Evolutionary conservation across 306 rosid species (phyloP), one percentile per base, ranked within the genome.

Genomic region (Arachis stenosperma): DNA sequence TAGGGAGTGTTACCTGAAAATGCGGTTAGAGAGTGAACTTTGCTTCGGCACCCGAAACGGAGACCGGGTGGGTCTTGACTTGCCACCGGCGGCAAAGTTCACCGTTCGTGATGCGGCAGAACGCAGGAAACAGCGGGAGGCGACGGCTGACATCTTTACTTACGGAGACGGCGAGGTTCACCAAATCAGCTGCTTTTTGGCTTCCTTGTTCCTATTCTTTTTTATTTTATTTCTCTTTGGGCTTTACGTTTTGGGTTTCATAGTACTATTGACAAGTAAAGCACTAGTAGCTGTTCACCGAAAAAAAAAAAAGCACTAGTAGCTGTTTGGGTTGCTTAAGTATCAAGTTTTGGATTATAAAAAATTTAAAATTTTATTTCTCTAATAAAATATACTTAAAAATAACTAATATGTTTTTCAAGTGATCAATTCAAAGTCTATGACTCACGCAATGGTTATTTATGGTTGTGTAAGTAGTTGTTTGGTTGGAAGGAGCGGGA

Each of bases 101-200:
- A 69, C 62, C 17, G 73, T 14, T 64, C 95, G 65, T 4, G 65
- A 57, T 3, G 77, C 53, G 56, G 88, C 67, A 67, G 92, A 59
- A 70, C 90, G 81, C 71, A 85, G 46, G 74, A 76, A 76, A 8
- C 89, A 82, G 74, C 89, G 84, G 65, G 92, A 87, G 79, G 81
- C 85, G 54, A 48, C 54, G 79, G 83, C 60, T 61, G 84, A 78
- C 96, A 90, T 90, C 63, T 9, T 61, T 39, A 61, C 48, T 8
- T 75, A 13, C 46, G 41, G n/a, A 29, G 73, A 39, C 3, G 10
- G 10, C n/a, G 15, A 58, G 36, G 15, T 6, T 4, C 63, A 41
- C 4, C 40, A 3, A 37, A 51, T 36, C 15, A 27, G 27, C 42
- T 70, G 3, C 14, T 6, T 12, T 48, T 48, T 48, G 1, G 54